Percentiles rank a stretch among this genome's conserved stretches.
phyloP scores from a whole-genome alignment of 768 basidiomycete species.

The Suillus fuscotomentosus region DNA sequence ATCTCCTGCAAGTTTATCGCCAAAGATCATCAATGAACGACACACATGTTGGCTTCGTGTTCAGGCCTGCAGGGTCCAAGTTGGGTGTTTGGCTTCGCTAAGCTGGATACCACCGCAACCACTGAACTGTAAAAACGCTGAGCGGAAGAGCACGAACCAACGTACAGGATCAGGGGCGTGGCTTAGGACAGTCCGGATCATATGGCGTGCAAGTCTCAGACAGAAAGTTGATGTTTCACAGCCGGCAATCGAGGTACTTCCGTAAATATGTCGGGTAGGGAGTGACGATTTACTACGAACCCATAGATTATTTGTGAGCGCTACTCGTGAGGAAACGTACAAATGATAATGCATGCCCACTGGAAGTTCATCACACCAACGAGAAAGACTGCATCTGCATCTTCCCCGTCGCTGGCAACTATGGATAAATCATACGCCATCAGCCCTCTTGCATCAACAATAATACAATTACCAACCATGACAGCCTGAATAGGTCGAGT shows the following conservation, averaged over 20 bases:
- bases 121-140: background rate
- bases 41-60: conserved; percentile 31
- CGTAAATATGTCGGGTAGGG: background rate
- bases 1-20: no score
- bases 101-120: background rate
- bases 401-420: background rate
- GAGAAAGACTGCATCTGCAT: background rate
- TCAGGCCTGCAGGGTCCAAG: conserved; percentile 32
- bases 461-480: background rate
- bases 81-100: conserved; percentile 32
- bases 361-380: background rate
- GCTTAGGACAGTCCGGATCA: no score
- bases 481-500: background rate
- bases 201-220: background rate
- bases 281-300: background rate
- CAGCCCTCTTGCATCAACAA: background rate
- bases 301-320: background rate
- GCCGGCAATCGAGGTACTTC: background rate
- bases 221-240: background rate
- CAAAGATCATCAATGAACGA: conserved; percentile 9
- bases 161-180: background rate
- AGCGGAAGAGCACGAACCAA: background rate
- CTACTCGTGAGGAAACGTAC: background rate
- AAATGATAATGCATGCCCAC: background rate
- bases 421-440: background rate